Evolutionary conservation across 768 basidiomycete species (phyloP).

Genomic region (Porphyrellus cyaneotinctus): DNA sequence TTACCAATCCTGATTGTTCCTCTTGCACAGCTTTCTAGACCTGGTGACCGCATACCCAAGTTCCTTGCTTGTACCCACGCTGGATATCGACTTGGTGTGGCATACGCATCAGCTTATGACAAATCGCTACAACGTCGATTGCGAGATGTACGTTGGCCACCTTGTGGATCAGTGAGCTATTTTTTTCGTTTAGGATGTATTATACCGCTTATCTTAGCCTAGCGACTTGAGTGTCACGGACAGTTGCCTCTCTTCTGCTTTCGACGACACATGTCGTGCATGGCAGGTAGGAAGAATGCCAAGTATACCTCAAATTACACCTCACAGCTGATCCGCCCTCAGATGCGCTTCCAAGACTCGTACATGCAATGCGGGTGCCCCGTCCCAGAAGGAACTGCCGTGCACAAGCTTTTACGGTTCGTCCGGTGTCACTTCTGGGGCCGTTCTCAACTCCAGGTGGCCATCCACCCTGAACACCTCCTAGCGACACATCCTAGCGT

Average conservation of each 20-base stretch:
- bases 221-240: constrained; percentile 53
- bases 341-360: constrained; percentile 43
- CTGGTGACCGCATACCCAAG: constrained; percentile 43
- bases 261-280: constrained; percentile 49
- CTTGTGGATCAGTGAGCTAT: constrained; percentile 54
- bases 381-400: constrained; percentile 41
- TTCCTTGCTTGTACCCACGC: constrained; percentile 51
- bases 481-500: constrained; percentile 54
- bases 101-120: constrained; percentile 67
- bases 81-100: constrained; percentile 77
- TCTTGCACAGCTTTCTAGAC: constrained; percentile 46
- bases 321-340: constrained; percentile 9
- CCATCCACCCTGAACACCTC: constrained; percentile 35
- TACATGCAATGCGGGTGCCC: constrained; percentile 64
- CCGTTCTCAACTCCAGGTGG: constrained; percentile 31
- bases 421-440: constrained; percentile 17
- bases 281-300: constrained; percentile 39
- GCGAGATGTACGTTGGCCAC: constrained; percentile 39
- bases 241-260: constrained; percentile 38
- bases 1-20: background rate
- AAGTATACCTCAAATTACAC: background rate
- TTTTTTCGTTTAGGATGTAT: background rate
- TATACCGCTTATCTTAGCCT: constrained; percentile 1
- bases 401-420: constrained; percentile 39
- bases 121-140: constrained; percentile 42